Conservation (phyloP, 2,329 filamentous ascomycete genomes). For the Alternaria brassicicola region DNA sequence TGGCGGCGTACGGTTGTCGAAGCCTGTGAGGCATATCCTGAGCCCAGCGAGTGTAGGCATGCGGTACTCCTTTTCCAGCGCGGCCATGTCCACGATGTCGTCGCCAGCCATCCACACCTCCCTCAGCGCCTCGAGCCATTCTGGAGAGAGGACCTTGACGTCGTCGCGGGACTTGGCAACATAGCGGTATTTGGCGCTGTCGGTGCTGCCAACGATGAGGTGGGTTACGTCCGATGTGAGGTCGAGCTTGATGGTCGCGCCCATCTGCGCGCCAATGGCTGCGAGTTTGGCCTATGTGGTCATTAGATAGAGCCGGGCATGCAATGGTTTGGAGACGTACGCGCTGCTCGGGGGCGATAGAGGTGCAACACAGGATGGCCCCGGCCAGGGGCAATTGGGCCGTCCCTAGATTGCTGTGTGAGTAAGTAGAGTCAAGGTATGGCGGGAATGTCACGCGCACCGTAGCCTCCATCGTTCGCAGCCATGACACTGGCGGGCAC, state of each 20-base stretch:
- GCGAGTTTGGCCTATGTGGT: slow-evolving; percentile 60
- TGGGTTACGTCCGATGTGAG: slow-evolving; percentile 96
- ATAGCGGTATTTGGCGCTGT: slow-evolving; percentile 94
- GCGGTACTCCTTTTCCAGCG: slow-evolving; percentile 70
- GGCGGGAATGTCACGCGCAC: slow-evolving; percentile 18
- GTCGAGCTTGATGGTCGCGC: slow-evolving; percentile 85
- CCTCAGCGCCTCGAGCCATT: slow-evolving; percentile 83
- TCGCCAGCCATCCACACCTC: slow-evolving; percentile 80
- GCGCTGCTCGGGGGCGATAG: slow-evolving; percentile 77
- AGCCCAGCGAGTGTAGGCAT: slow-evolving; percentile 68
- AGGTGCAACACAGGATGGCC: slow-evolving; percentile 85
- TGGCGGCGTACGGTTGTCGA: slow-evolving; percentile 64
- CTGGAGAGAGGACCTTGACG: slow-evolving; percentile 78
- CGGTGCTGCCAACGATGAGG: slow-evolving; percentile 84
- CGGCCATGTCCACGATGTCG: slow-evolving; percentile 73
- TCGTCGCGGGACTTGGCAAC: slow-evolving; percentile 89
- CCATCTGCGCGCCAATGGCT: slow-evolving; percentile 75
- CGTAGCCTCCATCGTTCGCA: slow-evolving; percentile 35
- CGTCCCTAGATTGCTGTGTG: slow-evolving; percentile 31
- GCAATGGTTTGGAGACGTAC: slow-evolving; percentile 55
- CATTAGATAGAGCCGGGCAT: slow-evolving; percentile 7
- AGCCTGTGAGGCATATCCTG: slow-evolving; percentile 72
- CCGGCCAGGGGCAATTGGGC: slow-evolving; percentile 56
- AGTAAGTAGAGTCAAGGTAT: slow-evolving; percentile 15
- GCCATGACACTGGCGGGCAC: slow-evolving; percentile 32